phyloP scores from a whole-genome alignment of 2,329 filamentous ascomycete species.

The Pochonia chlamydosporia region DNA sequence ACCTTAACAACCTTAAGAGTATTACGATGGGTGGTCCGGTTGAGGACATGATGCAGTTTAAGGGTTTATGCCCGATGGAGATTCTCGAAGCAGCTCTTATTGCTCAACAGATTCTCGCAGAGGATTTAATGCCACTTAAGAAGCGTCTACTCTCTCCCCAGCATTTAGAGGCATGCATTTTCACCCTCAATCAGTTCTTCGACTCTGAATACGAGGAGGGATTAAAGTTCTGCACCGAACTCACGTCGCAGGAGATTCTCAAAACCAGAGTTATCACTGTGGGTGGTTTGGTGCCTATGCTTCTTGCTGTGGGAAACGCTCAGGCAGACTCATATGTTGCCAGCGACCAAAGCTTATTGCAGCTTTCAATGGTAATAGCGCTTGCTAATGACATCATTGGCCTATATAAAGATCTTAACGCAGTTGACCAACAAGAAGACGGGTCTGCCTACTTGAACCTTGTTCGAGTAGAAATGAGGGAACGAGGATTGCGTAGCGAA shows the following conservation, averaged over 20 bases:
- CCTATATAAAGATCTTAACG: constrained; percentile 5
- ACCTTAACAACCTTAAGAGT: constrained; percentile 5
- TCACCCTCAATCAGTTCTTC: constrained; percentile 2
- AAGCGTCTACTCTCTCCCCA: not conserved
- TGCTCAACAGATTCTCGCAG: constrained; percentile 1
- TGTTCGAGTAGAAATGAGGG: constrained; percentile 2
- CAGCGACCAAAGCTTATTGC: not conserved
- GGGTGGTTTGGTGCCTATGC: constrained; percentile 3
- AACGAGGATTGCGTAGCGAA: not conserved
- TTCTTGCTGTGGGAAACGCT: not conserved
- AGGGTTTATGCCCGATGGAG: not conserved
- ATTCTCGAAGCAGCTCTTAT: not conserved
- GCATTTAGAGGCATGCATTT: not conserved
- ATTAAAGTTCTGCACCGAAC: constrained; percentile 3
- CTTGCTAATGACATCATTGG: constrained; percentile 8
- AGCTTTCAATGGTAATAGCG: not conserved
- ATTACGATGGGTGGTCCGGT: not conserved
- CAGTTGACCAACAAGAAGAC: constrained; percentile 3
- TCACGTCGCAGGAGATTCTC: constrained; percentile 1
- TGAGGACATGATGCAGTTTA: constrained; percentile 2
- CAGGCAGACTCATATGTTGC: not conserved
- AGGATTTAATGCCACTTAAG: constrained; percentile 7
- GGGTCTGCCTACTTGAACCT: constrained; percentile 8
- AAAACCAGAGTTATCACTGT: constrained; percentile 2
- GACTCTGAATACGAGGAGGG: constrained; percentile 4